A percentile compares a stretch with the other conserved stretches of the same genome.
Evolutionary conservation across 2,329 filamentous ascomycete genomes (phyloP).

Genomic region (Fusarium concolor): DNA sequence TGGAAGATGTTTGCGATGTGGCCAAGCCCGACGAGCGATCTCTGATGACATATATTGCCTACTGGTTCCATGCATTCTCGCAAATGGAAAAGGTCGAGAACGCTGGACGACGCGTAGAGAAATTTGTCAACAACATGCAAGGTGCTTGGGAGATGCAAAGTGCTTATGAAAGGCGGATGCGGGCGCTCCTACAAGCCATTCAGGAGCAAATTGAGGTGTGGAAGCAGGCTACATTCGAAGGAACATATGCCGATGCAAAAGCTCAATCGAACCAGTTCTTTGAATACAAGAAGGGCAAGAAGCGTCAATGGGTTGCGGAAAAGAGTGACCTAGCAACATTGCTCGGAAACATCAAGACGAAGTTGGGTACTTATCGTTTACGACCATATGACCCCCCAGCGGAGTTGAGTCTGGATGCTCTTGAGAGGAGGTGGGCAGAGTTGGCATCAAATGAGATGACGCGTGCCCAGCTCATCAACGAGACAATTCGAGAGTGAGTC

Average conservation of each 20-base stretch:
- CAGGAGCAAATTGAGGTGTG: conserved; percentile 78
- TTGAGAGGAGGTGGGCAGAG: conserved; percentile 84
- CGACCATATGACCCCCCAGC: conserved; percentile 90
- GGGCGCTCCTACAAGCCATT: conserved; percentile 80
- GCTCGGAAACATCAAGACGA: conserved; percentile 98
- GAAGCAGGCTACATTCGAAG: conserved; percentile 85
- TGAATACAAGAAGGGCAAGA: conserved; percentile 89
- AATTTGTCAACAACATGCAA: conserved; percentile 99
- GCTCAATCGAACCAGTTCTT: conserved; percentile 84
- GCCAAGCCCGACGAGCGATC: conserved; percentile 95
- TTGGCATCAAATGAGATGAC: conserved; percentile 87
- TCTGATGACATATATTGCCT: conserved; percentile 99
- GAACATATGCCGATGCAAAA: conserved; percentile 93
- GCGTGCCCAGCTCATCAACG: conserved; percentile 94
- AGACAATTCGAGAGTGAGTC: conserved; percentile 91
- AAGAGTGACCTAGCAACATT: conserved; percentile 95
- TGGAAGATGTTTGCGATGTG: conserved; percentile 98
- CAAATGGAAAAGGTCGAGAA: conserved; percentile 99
- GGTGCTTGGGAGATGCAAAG: conserved; percentile 99
- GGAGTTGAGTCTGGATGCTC: conserved; percentile 82
- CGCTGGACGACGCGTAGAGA: conserved; percentile 93
- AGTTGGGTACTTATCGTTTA: conserved; percentile 92
- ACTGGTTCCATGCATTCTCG: conserved; percentile 99
- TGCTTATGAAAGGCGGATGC: conserved; percentile 92
- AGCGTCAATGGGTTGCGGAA: conserved; percentile 96